Conservation (phyloP, 305 asterid species). For the Fraxinus dipetala region DNA sequence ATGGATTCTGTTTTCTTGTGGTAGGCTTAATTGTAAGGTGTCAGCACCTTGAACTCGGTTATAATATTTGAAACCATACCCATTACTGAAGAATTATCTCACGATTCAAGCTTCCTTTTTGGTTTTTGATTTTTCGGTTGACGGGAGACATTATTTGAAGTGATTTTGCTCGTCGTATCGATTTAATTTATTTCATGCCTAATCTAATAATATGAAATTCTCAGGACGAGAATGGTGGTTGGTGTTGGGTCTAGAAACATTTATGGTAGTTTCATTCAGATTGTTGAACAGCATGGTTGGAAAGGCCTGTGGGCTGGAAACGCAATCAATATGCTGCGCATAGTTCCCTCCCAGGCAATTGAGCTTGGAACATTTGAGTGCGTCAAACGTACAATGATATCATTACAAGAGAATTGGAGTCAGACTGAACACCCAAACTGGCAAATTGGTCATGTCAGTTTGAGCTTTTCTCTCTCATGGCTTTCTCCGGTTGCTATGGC, state of each 20-base stretch:
- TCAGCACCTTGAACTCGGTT: neutral
- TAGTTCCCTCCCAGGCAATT: conserved; percentile 89
- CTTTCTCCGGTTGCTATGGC: conserved; percentile 87
- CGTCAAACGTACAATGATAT: conserved; percentile 76
- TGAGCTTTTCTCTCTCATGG: conserved; percentile 64
- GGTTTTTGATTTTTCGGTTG: neutral
- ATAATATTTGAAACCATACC: neutral
- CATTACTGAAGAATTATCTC: conserved; percentile 1
- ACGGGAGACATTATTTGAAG: neutral
- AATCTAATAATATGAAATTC: conserved; percentile 23
- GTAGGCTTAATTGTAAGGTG: neutral
- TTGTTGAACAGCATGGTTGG: conserved; percentile 85
- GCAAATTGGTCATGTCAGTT: conserved; percentile 49
- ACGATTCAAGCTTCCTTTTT: conserved; percentile 5
- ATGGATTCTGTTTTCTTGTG: neutral
- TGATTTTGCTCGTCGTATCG: conserved; percentile 7
- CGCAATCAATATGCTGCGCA: conserved; percentile 85
- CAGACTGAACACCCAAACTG: conserved; percentile 39
- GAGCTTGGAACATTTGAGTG: conserved; percentile 91
- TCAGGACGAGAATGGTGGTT: conserved; percentile 98
- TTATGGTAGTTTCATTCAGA: conserved; percentile 66
- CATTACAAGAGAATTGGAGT: conserved; percentile 64
- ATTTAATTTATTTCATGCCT: neutral
- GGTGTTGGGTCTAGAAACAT: conserved; percentile 84
- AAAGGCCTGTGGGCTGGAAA: conserved; percentile 98